Evolutionary conservation across 495 filamentous ascomycete genomes (phyloP).

Genomic region (Cairneyella variabilis): DNA sequence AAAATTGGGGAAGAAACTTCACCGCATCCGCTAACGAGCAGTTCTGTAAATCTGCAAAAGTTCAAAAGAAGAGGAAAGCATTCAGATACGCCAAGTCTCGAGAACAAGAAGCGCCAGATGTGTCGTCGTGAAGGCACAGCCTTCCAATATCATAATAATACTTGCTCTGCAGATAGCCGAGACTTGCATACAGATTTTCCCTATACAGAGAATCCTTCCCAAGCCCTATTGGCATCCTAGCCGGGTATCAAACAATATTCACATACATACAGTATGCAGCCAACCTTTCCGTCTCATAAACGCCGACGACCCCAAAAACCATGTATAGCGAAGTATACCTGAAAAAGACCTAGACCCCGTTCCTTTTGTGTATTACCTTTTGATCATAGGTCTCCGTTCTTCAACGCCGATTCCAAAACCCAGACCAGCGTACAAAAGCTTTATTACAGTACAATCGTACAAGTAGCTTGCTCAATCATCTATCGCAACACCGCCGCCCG

Average conservation of each 20-base stretch:
- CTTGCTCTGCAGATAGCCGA: not conserved
- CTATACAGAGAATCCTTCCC: not conserved
- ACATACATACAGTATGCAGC: slow-evolving; percentile 7
- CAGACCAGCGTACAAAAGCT: slow-evolving; percentile 6
- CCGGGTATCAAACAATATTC: slow-evolving; percentile 11
- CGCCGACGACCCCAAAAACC: not conserved
- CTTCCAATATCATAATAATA: not conserved
- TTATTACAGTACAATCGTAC: slow-evolving; percentile 7
- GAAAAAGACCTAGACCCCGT: not conserved
- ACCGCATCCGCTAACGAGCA: no score
- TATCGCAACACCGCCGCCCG: slow-evolving; percentile 5
- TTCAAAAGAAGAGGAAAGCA: no score
- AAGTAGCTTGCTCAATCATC: slow-evolving; percentile 6
- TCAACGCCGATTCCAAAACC: slow-evolving; percentile 3
- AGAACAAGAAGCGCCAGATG: not conserved
- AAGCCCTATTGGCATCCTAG: slow-evolving; percentile 5
- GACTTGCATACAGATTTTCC: slow-evolving; percentile 1
- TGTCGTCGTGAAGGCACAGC: no score
- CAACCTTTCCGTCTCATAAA: slow-evolving; percentile 3
- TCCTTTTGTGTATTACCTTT: slow-evolving; percentile 1
- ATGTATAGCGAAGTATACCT: slow-evolving; percentile 1
- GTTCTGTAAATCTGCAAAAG: no score
- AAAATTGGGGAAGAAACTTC: no score
- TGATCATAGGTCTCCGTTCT: not conserved
- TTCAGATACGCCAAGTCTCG: no score